Conservation (phyloP, 2,329 filamentous ascomycete species). For the Hypomyces rosellus region DNA sequence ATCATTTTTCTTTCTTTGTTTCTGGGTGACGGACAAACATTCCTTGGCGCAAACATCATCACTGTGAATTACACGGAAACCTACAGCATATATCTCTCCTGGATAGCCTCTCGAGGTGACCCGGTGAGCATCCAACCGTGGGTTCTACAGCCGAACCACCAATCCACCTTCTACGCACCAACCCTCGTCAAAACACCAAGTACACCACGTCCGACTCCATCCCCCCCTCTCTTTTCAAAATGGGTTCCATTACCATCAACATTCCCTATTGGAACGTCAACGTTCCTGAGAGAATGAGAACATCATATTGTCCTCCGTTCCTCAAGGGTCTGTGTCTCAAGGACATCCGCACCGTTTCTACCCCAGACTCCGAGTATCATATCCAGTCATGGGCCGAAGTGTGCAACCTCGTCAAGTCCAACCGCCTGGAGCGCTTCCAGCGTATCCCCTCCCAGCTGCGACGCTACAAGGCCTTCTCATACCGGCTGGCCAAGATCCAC, state of each 20-base stretch:
- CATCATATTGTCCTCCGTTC: constrained; percentile 63
- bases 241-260: constrained; percentile 30
- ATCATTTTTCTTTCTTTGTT: neutral
- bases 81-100: too few species aligned
- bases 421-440: constrained; percentile 70
- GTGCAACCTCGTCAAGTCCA: constrained; percentile 51
- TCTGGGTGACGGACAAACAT: neutral
- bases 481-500: constrained; percentile 56
- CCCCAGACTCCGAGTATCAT: constrained; percentile 59
- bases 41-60: too few species aligned
- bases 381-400: constrained; percentile 65
- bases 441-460: constrained; percentile 70
- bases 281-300: constrained; percentile 55
- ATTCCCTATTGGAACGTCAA: constrained; percentile 80
- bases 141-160: too few species aligned
- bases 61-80: neutral
- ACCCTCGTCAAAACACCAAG: too few species aligned
- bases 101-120: too few species aligned
- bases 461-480: constrained; percentile 67
- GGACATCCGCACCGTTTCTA: constrained; percentile 63
- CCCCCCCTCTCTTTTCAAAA: constrained; percentile 12
- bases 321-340: constrained; percentile 59
- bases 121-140: too few species aligned
- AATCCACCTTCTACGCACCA: too few species aligned
- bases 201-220: too few species aligned